phyloP scores from a whole-genome alignment of 306 rosid genomes.

The Phaseolus lunatus region DNA sequence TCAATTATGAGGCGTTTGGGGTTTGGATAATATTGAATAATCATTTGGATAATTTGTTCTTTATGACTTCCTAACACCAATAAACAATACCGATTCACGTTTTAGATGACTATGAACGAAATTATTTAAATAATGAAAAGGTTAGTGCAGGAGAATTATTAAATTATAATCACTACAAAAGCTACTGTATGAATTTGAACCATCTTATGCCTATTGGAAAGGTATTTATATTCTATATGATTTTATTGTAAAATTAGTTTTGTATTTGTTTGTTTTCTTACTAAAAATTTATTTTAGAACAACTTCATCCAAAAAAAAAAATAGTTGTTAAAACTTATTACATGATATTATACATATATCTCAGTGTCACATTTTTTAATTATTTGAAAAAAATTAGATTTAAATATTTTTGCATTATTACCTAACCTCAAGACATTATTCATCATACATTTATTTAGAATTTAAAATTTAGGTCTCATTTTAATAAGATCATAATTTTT shows the following conservation, averaged over 20 bases:
- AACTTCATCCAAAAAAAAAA: too few species aligned
- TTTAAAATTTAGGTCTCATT: too few species aligned
- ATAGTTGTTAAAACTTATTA: neutral
- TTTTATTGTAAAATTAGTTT: neutral
- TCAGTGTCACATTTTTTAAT: too few species aligned
- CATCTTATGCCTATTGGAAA: neutral
- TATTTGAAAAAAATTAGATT: too few species aligned
- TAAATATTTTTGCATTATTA: too few species aligned
- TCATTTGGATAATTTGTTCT: constrained; percentile 11
- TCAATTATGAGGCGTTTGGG: constrained; percentile 27
- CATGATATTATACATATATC: too few species aligned
- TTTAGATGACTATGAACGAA: neutral
- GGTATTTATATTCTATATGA: neutral
- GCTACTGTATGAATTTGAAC: neutral
- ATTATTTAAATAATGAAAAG: neutral
- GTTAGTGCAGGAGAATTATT: neutral
- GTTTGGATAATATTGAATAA: constrained; percentile 13
- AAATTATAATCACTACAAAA: neutral
- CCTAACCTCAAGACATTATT: too few species aligned
- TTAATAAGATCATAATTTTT: too few species aligned
- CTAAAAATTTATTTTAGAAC: too few species aligned
- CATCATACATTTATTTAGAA: too few species aligned
- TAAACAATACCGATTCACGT: neutral
- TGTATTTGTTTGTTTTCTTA: neutral
- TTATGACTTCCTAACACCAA: neutral